phyloP scores from a whole-genome alignment of 2,329 filamentous ascomycete species.

The Hymenotorrendiella dingleyae region DNA sequence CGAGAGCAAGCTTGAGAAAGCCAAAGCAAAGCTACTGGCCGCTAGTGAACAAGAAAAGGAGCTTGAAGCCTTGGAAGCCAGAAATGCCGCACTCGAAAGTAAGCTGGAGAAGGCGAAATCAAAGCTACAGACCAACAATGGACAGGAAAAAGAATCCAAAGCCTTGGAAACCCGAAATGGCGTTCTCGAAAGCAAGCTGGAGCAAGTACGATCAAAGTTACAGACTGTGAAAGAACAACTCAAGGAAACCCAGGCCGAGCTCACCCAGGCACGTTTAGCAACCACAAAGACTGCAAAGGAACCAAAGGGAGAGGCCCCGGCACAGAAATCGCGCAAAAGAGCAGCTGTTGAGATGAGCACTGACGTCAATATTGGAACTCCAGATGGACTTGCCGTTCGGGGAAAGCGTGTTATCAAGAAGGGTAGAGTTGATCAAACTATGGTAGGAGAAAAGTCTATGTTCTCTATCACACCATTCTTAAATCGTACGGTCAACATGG shows the following conservation, averaged over 20 bases:
- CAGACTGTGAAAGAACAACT: constrained; percentile 66
- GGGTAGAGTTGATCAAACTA: constrained; percentile 48
- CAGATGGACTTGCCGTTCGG: constrained; percentile 40
- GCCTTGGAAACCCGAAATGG: constrained; percentile 58
- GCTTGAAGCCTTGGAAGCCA: constrained; percentile 50
- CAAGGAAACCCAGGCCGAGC: constrained; percentile 53
- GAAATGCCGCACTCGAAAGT: constrained; percentile 61
- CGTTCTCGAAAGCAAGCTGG: constrained; percentile 64
- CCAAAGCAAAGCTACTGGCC: no score
- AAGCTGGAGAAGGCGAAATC: constrained; percentile 51
- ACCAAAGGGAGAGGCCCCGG: constrained; percentile 17
- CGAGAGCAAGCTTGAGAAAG: constrained; percentile 33
- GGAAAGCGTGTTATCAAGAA: constrained; percentile 47
- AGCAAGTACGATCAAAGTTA: constrained; percentile 42
- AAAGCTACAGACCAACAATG: constrained; percentile 57
- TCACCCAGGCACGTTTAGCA: constrained; percentile 32
- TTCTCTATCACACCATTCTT: constrained; percentile 95
- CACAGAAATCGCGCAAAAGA: constrained; percentile 34
- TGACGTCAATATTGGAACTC: constrained; percentile 44
- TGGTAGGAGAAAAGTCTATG: constrained; percentile 77
- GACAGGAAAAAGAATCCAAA: constrained; percentile 62
- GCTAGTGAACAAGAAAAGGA: constrained; percentile 24
- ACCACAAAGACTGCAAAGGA: constrained; percentile 16
- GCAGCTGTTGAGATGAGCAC: constrained; percentile 37
- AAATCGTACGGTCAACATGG: constrained; percentile 62